Base-by-base conservation (phyloP, 495 filamentous ascomycete species). In the Tuber aestivum region DNA sequence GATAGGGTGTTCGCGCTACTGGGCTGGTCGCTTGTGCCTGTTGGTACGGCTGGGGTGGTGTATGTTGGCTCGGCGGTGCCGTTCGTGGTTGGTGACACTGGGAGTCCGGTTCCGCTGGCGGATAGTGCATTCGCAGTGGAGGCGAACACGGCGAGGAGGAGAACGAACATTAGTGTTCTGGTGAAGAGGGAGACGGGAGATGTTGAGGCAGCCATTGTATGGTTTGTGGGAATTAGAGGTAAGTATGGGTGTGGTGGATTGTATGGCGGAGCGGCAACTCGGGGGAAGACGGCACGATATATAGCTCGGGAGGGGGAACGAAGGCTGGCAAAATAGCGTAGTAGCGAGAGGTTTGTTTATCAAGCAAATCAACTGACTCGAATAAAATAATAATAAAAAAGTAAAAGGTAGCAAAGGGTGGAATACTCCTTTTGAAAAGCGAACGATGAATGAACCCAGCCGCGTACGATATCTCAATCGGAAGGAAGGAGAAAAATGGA, bases 1-100 rank as follows among this genome's bases (percentile, higher is more conserved):
- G 80, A 77, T 37, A 82, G 50, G 9, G 79, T 81, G 37, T 81
- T 81, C 38, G 78, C 79, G 38, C 78, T 77, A 27, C 79, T 81
- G 41, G 56, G 73, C 45, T 77, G 70, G 70, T 78, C 79, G 14
- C 75, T 72, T 5, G 79, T 37, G 32, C 50, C 37, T 69, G 40
- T 70, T 40, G 73, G 73, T 14, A 70, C 45, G 69, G 41, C 75
- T 73, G 79, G 45, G n/a, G 73, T 50, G 40, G 75, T 81, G 72
- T 32, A 32, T 32, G 56, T 65, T 32, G 56, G 56, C 12, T 32
- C 14, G 10, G 56, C 4, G 27, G 56, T 65, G 27, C 12, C 8
- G 27, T 65, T 65, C 56, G 56, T 32, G 23, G n/a, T 65, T 18
- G 56, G 44, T 4, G 70, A 0, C 8, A 71, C 38, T 21, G 70